A percentile compares a stretch with the other conserved stretches of the same genome.
Conservation (phyloP, 1,139 yeast genomes). For the Kluyveromyces marxianus region DNA sequence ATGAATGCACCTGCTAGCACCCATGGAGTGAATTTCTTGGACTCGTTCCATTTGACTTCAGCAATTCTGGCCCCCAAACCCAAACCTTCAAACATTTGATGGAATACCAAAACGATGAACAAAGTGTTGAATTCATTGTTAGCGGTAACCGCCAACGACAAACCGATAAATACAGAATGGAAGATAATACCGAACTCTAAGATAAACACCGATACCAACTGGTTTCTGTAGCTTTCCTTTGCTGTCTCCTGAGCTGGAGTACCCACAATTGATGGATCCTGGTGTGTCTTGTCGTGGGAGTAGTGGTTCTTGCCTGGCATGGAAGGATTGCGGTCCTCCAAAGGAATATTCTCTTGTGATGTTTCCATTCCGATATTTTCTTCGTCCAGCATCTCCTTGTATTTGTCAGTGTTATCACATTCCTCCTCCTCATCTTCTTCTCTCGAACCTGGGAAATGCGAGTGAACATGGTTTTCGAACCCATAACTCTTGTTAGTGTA, state of each 20-base stretch:
- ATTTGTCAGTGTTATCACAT: background rate
- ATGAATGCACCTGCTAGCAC: conserved; percentile 51
- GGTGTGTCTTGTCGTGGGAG: conserved; percentile 44
- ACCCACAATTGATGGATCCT: conserved; percentile 42
- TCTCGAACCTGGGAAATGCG: conserved; percentile 2
- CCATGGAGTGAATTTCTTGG: conserved; percentile 49
- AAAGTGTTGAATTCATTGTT: conserved; percentile 62
- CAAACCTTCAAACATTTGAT: conserved; percentile 87
- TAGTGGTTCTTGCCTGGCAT: conserved; percentile 36
- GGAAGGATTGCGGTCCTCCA: background rate
- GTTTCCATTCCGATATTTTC: background rate
- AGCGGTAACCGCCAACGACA: conserved; percentile 66
- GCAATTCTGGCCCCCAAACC: conserved; percentile 88
- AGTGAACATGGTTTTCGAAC: background rate
- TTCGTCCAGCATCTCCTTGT: conserved; percentile 1
- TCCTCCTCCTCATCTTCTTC: conserved; percentile 3
- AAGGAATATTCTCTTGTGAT: background rate
- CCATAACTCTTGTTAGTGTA: conserved; percentile 3
- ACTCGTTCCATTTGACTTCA: conserved; percentile 50
- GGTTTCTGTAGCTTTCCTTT: conserved; percentile 27
- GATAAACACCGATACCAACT: conserved; percentile 48
- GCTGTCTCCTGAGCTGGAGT: conserved; percentile 29
- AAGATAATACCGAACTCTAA: conserved; percentile 75
- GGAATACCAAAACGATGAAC: conserved; percentile 78
- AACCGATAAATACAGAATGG: conserved; percentile 76